Evolutionary conservation across 192 early-diverging fungal genomes (phyloP), one percentile per base, ranked within the genome.

Genomic region (Rhizophagus sp.): DNA sequence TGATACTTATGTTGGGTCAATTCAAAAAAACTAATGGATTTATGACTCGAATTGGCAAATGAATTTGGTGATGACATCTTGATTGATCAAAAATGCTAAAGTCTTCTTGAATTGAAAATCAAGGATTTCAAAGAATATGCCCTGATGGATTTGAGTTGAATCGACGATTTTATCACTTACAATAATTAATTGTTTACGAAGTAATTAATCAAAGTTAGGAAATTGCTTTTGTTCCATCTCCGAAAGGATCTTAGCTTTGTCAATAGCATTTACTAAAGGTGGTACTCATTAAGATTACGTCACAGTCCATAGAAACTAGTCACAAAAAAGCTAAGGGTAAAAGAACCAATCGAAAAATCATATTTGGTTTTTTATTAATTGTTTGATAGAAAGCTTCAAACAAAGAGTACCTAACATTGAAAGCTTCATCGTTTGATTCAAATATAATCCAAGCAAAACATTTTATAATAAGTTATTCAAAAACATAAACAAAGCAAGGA

Each of bases 1-100:
- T 2, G 98, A 99, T 81, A 96, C 96, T 1, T 99, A 99, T 87
- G 97, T 99, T 81, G 97, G 97, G 11, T 95, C 95, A 3, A 89
- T 93, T 27, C 96, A 98, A 90, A 88, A 62, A 83, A 89, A 27
- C 88, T 97, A 0, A 88, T 99, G 98, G 98, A 90, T 98, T 2
- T 94, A 91, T 75, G 93, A 97, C 75, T 83, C 87, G 15, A 87
- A 88, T 13, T 99, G 96, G 79, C 13, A 88, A 4, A 24, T 34
- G 34, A 81, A 84, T 30, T 88, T 99, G 69, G 95, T 83, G 92
- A 91, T 64, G 97, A 97, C 81, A 89, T 96, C 64, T n/a, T 84
- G 98, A 99, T 81, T 76, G 98, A 83, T 97, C 79, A 97, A 94
- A 30, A 30, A 30, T 30, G 30, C 1, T 30, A 30, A 30, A 79